A percentile compares a stretch with the other conserved stretches of the same genome.
phyloP scores from a whole-genome alignment of 23 red algal genomes.

The Chondrus crispus region DNA sequence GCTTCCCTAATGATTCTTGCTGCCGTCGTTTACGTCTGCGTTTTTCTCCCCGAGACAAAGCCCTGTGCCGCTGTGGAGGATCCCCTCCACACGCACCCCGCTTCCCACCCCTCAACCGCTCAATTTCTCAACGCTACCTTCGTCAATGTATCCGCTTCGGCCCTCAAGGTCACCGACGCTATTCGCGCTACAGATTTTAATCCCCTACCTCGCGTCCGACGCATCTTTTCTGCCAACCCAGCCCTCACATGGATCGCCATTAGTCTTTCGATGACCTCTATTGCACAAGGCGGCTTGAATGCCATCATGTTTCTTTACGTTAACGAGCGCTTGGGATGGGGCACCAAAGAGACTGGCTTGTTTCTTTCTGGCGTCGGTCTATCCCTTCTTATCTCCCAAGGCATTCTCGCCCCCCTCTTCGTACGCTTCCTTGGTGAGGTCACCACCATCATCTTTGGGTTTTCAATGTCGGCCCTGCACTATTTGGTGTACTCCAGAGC shows the following conservation, averaged over 20 bases:
- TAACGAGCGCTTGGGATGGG: conserved; percentile 63
- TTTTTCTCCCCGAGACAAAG: conserved; percentile 59
- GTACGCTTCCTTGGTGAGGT: conserved; percentile 32
- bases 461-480: neutral
- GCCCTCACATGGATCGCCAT: conserved; percentile 46
- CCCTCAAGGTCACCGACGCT: neutral
- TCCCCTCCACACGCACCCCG: no score
- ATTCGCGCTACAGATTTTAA: conserved; percentile 18
- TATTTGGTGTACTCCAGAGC: conserved; percentile 52
- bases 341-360: conserved; percentile 39
- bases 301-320: conserved; percentile 66
- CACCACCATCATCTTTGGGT: conserved; percentile 33
- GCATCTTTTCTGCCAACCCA: conserved; percentile 17
- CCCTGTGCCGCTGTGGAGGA: neutral
- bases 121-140: neutral
- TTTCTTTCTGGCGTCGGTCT: conserved; percentile 58
- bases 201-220: conserved; percentile 45
- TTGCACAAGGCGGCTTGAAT: conserved; percentile 54
- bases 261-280: neutral
- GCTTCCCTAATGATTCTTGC: conserved; percentile 19
- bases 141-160: neutral
- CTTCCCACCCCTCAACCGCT: no score
- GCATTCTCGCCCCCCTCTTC: conserved; percentile 31
- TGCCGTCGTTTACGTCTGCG: conserved; percentile 13
- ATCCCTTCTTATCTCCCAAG: conserved; percentile 55